phyloP scores from a whole-genome alignment of 805 yeast genomes.

The Candida piceae region DNA sequence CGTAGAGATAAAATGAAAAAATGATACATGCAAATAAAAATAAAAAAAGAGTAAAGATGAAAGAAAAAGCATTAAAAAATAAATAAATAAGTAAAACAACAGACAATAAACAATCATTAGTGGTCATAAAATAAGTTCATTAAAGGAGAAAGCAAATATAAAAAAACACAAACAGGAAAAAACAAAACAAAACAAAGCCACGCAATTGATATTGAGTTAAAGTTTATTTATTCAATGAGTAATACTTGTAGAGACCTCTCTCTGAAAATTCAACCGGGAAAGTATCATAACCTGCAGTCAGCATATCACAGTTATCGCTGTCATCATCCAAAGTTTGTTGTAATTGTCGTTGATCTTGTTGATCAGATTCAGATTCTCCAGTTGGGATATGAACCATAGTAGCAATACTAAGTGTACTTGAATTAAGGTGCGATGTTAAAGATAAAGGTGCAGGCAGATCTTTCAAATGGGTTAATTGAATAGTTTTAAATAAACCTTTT shows the following conservation, averaged over 20 bases:
- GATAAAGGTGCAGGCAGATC: too few species aligned
- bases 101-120: too few species aligned
- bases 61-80: too few species aligned
- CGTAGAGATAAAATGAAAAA: background rate
- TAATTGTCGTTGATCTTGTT: background rate
- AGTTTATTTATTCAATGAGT: conserved; percentile 44
- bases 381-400: background rate
- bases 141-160: background rate
- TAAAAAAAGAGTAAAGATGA: too few species aligned
- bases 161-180: background rate
- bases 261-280: conserved; percentile 50
- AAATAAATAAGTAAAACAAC: too few species aligned
- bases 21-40: too few species aligned
- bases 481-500: conserved; percentile 40
- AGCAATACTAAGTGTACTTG: conserved; percentile 1
- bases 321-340: conserved; percentile 14
- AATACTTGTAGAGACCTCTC: conserved; percentile 54
- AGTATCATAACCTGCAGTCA: conserved; percentile 33
- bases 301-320: conserved; percentile 29
- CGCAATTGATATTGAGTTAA: too few species aligned
- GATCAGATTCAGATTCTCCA: background rate
- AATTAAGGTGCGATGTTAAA: background rate
- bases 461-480: conserved; percentile 1
- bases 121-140: too few species aligned
- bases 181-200: too few species aligned